phyloP scores from a whole-genome alignment of 2,329 filamentous ascomycete genomes.

The Tolypocladium nubicola region DNA sequence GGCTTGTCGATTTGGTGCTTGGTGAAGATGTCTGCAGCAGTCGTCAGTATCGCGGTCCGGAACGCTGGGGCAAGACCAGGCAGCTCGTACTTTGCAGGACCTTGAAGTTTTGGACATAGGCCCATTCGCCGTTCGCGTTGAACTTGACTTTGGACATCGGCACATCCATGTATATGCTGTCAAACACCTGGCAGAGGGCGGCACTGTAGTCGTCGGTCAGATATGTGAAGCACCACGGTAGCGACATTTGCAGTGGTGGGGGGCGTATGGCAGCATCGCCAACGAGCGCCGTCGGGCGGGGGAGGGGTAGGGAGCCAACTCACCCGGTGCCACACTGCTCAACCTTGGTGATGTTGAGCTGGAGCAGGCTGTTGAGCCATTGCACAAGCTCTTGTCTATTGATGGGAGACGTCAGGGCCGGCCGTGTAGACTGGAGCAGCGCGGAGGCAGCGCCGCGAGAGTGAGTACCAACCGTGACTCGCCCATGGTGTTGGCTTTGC shows the following conservation, averaged over 20 bases:
- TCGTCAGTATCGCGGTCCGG: slow-evolving; percentile 3
- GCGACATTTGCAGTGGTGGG: neutral
- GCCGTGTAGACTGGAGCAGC: neutral
- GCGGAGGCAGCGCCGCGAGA: neutral
- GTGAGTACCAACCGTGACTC: slow-evolving; percentile 31
- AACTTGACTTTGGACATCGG: slow-evolving; percentile 97
- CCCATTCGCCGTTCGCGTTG: slow-evolving; percentile 94
- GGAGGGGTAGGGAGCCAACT: slow-evolving; percentile 13
- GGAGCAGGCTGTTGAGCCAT: slow-evolving; percentile 96
- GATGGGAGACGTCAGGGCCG: neutral
- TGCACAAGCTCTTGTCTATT: slow-evolving; percentile 85
- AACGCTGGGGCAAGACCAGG: neutral
- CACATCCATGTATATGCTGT: slow-evolving; percentile 93
- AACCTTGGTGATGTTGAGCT: slow-evolving; percentile 96
- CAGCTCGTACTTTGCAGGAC: slow-evolving; percentile 74
- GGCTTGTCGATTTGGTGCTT: slow-evolving; percentile 84
- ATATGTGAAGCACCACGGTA: neutral
- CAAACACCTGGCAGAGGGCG: slow-evolving; percentile 92
- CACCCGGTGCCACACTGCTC: slow-evolving; percentile 98
- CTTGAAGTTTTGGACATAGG: slow-evolving; percentile 98
- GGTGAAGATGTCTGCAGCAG: slow-evolving; percentile 59
- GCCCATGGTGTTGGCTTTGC: slow-evolving; percentile 28
- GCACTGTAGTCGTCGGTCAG: slow-evolving; percentile 47
- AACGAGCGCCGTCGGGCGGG: slow-evolving; percentile 1
- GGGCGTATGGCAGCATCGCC: neutral